Percentiles rank a stretch among this genome's conserved stretches.
Conservation (phyloP, 108 stramenopile species). For the Parietichytrium sp. region DNA sequence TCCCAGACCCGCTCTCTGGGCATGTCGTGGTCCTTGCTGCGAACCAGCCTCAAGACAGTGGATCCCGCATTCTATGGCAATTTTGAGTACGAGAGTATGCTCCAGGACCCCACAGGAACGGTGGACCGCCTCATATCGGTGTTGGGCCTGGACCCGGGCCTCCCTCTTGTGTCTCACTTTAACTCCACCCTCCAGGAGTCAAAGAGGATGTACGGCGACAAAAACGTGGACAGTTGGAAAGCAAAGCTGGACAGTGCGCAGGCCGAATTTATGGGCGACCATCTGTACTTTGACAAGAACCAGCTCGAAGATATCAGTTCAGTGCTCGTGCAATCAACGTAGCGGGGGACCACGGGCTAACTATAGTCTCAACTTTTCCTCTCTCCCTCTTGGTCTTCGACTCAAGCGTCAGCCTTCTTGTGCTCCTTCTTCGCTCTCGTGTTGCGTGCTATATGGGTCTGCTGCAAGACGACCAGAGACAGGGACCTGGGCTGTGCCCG, state of each 20-base stretch:
- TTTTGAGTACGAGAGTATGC: not conserved
- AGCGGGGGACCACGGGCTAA: too few species aligned
- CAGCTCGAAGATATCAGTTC: slow-evolving; percentile 18
- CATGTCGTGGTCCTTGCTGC: slow-evolving; percentile 29
- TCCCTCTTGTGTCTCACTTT: not conserved
- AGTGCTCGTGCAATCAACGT: too few species aligned
- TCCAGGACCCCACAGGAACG: not conserved
- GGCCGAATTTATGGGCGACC: not conserved
- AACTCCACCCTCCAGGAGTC: not conserved
- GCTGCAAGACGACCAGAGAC: too few species aligned
- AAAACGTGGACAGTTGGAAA: slow-evolving; percentile 21
- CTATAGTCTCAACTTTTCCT: too few species aligned
- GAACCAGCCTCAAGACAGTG: not conserved
- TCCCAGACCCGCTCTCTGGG: slow-evolving; percentile 29
- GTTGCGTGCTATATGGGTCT: too few species aligned
- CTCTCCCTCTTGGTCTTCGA: too few species aligned
- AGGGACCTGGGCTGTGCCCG: too few species aligned
- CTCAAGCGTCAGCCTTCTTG: too few species aligned
- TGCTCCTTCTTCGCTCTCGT: too few species aligned
- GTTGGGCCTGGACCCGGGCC: not conserved
- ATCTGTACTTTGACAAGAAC: not conserved
- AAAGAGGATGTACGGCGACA: not conserved
- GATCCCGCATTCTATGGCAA: not conserved
- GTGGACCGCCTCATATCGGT: not conserved
- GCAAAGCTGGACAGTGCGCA: not conserved